These are phyloP conservation scores for Metarhizium humberi DNA, from an alignment of 2,329 filamentous ascomycete species.

Conservation along the genomic window DNA sequence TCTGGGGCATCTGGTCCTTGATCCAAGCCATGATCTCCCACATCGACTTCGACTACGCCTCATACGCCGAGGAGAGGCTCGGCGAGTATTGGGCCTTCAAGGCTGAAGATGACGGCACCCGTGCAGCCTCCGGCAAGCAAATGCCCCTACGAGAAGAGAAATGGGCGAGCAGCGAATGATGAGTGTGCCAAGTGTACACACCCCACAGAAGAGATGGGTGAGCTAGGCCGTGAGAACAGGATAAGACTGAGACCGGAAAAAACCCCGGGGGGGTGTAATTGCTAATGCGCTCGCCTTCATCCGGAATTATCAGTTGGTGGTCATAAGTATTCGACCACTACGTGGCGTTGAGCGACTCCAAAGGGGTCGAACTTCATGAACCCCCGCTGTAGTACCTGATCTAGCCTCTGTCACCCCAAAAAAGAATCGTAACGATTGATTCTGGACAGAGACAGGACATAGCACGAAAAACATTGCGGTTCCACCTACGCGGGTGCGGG, in stretches of 20 bases:
- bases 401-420: not conserved
- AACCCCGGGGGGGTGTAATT: not conserved
- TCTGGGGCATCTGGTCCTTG: conserved; percentile 88
- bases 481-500: not conserved
- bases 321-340: no score
- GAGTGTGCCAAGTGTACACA: not conserved
- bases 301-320: not conserved
- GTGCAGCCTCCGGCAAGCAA: conserved; percentile 41
- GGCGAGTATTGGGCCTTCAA: conserved; percentile 94
- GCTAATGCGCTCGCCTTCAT: not conserved
- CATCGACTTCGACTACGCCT: conserved; percentile 94
- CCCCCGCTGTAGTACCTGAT: no score
- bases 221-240: not conserved
- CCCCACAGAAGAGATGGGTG: conserved; percentile 4
- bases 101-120: conserved; percentile 57
- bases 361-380: no score
- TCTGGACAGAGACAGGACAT: not conserved
- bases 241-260: not conserved
- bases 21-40: conserved; percentile 92
- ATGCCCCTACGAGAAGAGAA: conserved; percentile 67
- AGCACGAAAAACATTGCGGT: not conserved
- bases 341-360: no score
- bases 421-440: not conserved
- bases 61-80: conserved; percentile 77
- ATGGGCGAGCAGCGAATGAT: conserved; percentile 48